A percentile compares a stretch with the other conserved stretches of the same genome.
Conservation (phyloP, 495 filamentous ascomycete genomes). For the Elasticomyces elasticus region DNA sequence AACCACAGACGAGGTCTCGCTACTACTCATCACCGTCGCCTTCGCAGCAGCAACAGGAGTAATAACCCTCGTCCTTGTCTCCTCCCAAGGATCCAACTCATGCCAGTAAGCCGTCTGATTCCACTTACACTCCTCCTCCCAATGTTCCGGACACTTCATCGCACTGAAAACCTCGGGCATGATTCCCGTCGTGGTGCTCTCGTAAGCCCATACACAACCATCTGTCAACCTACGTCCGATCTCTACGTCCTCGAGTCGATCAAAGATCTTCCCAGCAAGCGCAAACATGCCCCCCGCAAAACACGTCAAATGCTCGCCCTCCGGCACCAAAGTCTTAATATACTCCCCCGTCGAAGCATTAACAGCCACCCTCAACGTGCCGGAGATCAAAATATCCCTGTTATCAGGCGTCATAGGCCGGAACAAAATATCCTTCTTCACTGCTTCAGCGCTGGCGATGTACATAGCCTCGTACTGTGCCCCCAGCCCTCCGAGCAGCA, state of each 20-base stretch:
- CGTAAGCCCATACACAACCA: conserved; percentile 27
- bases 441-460: conserved; percentile 55
- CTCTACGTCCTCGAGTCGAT: conserved; percentile 63
- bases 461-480: conserved; percentile 80
- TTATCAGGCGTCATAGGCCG: conserved; percentile 71
- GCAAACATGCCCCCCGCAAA: conserved; percentile 93
- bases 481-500: conserved; percentile 72
- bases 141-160: conserved; percentile 55
- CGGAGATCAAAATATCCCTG: conserved; percentile 65
- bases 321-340: conserved; percentile 27
- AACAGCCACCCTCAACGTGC: conserved; percentile 41
- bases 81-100: conserved; percentile 38
- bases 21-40: neutral
- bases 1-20: too few species aligned
- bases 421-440: conserved; percentile 69
- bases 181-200: conserved; percentile 22
- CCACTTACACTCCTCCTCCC: conserved; percentile 57
- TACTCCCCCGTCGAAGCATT: conserved; percentile 1
- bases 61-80: conserved; percentile 39
- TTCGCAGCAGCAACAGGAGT: conserved; percentile 6
- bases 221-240: conserved; percentile 54
- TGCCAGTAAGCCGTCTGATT: conserved; percentile 56
- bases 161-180: conserved; percentile 73
- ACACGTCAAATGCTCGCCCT: conserved; percentile 72
- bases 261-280: conserved; percentile 76